Base-by-base conservation (phyloP, 169 alveolate genomes). In the Plasmodium coatneyi region DNA sequence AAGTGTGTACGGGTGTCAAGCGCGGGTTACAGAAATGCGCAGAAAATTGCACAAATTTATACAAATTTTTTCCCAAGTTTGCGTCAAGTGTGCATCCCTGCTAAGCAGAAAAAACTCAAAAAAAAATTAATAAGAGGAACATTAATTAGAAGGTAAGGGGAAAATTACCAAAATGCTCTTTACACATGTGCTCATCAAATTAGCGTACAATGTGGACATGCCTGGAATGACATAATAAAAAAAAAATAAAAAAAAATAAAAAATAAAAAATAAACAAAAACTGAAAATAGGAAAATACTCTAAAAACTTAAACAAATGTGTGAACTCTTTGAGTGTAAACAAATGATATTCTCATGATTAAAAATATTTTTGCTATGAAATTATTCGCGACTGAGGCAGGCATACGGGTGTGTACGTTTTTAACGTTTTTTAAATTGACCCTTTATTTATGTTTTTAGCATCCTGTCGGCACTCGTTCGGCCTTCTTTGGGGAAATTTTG, bases 201-300 rank as follows among this genome's bases (percentile, higher is more conserved):
- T 16, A 86, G 80, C 39, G 80, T 54, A 14, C 32, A 86, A 52
- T 86, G 60, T 86, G 78, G 87, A 86, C 49, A 86, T 78, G 41
- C 84, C 80, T 36, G 32, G 72, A 76, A 86, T 14, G 66, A 76
- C 12, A 52, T 49, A 86, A 43, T 32, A 52, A 70, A 76, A 76
- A 74, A 86, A 30, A 54, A 30, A 46, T 30, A 70, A 70, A 22
- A 39, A 19, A 32, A 46, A 6, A 25, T 41, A 19, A 71, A 7
- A 83, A 66, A 25, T 19, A 66, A 66, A 66, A 66, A 66, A 71
- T 19, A 71, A 71, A 83, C 30, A 83, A 25, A 54, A 83, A 25
- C 32, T 36, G 66, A 41, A 83, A 83, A 71, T 16, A 52, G 82
- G 52, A 70, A 83, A 32, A 83, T 25, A 12, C 28, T 34, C 9